phyloP scores from a whole-genome alignment of 225 moss, liverwort and hornwort species.

The Pleurozium schreberi region DNA sequence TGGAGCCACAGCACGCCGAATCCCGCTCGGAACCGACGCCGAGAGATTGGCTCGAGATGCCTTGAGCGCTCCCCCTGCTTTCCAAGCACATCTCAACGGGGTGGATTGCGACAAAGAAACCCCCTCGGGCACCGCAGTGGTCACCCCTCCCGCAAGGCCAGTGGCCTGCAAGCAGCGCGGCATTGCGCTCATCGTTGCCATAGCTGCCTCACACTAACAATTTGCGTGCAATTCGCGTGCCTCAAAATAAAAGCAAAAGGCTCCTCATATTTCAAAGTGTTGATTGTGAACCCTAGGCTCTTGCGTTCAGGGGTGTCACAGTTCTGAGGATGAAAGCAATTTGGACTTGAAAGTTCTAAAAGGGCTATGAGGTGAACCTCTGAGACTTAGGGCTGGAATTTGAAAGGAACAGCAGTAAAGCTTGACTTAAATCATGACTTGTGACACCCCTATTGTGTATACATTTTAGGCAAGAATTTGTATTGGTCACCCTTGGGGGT shows the following conservation, averaged over 20 bases:
- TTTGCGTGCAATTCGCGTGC: neutral
- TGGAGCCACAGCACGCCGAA: neutral
- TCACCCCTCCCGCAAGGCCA: too few species aligned
- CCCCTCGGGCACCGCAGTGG: neutral
- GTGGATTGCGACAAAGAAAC: neutral
- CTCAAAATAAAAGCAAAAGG: neutral
- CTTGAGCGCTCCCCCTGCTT: neutral
- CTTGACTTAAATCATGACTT: neutral
- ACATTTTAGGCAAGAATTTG: neutral
- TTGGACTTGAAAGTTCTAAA: neutral
- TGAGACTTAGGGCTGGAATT: neutral
- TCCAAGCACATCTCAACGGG: conserved; percentile 14
- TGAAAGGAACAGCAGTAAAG: neutral
- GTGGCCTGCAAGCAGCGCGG: conserved; percentile 5
- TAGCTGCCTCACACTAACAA: neutral
- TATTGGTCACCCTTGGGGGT: neutral
- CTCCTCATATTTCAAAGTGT: neutral
- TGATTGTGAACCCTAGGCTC: neutral
- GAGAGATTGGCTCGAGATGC: neutral
- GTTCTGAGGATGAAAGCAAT: neutral
- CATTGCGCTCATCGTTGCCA: conserved; percentile 23
- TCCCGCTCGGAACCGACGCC: neutral
- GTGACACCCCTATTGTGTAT: neutral
- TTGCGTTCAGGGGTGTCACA: neutral
- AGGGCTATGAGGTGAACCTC: neutral